Conservation (phyloP, 495 filamentous ascomycete genomes). For the Darksidea phi region DNA sequence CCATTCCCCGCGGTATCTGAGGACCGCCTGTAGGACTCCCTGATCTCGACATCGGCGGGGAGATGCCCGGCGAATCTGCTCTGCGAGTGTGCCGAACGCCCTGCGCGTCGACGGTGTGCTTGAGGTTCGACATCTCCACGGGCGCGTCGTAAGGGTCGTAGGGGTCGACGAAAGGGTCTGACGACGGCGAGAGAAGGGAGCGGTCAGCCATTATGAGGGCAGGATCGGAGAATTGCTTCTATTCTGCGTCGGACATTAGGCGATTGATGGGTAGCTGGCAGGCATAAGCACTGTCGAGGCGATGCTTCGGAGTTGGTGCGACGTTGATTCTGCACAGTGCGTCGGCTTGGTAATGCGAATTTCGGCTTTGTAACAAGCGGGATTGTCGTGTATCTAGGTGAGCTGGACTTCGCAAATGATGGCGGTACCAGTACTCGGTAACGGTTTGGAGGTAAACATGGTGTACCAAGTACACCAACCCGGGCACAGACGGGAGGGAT, state of each 20-base stretch:
- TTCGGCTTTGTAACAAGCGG: too few species aligned
- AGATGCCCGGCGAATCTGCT: neutral
- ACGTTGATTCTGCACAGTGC: neutral
- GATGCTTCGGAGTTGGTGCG: neutral
- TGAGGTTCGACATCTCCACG: conserved; percentile 29
- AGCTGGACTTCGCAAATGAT: too few species aligned
- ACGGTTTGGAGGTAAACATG: too few species aligned
- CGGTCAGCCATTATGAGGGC: conserved; percentile 21
- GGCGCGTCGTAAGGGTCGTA: conserved; percentile 33
- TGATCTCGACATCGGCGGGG: neutral
- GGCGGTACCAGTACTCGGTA: too few species aligned
- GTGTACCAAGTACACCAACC: too few species aligned
- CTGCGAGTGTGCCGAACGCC: neutral
- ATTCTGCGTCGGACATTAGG: neutral
- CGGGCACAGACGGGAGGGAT: too few species aligned
- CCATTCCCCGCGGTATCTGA: neutral
- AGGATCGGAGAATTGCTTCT: neutral
- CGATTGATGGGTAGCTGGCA: neutral
- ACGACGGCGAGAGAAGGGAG: conserved; percentile 12
- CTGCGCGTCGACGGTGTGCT: neutral
- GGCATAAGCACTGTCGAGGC: neutral
- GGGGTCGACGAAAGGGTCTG: conserved; percentile 3
- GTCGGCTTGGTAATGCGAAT: neutral
- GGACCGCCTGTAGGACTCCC: too few species aligned
- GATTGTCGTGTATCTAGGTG: too few species aligned